These are phyloP conservation scores for Kwoniella mangroviensis DNA, from an alignment of 768 basidiomycete species.

Conservation along the genomic window DNA sequence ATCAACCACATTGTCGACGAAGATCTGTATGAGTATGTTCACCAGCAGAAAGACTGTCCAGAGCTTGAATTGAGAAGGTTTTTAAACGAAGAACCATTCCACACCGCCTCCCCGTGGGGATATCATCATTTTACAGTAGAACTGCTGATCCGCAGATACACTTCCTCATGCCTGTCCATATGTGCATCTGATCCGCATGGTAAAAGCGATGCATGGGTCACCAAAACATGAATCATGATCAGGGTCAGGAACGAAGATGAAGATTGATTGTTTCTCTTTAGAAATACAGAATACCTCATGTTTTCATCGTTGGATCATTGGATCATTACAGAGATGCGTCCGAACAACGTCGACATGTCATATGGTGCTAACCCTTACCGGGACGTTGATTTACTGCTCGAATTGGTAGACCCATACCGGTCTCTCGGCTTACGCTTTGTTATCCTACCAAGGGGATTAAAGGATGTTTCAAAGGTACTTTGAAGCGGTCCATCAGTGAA, in stretches of 20 bases:
- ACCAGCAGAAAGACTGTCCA: too few relatives aligned
- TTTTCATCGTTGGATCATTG: not conserved
- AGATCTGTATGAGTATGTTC: too few relatives aligned
- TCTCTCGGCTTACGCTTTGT: not conserved
- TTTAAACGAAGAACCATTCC: not conserved
- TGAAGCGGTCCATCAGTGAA: not conserved
- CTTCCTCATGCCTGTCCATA: not conserved
- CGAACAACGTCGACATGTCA: not conserved
- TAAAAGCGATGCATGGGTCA: not conserved
- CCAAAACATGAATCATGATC: not conserved
- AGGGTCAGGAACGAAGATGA: not conserved
- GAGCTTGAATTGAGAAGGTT: not conserved
- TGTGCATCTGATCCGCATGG: too few relatives aligned
- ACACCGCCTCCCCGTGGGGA: not conserved
- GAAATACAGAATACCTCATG: not conserved
- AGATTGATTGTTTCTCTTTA: not conserved
- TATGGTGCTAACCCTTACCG: not conserved
- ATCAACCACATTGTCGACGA: too few relatives aligned
- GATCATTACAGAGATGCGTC: not conserved
- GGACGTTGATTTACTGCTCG: not conserved
- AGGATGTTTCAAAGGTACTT: not conserved
- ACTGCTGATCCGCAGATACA: not conserved
- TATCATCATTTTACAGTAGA: not conserved
- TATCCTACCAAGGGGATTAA: not conserved
- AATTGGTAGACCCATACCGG: not conserved